phyloP scores from a whole-genome alignment of 2,329 filamentous ascomycete genomes.

The Diatrype stigma region DNA sequence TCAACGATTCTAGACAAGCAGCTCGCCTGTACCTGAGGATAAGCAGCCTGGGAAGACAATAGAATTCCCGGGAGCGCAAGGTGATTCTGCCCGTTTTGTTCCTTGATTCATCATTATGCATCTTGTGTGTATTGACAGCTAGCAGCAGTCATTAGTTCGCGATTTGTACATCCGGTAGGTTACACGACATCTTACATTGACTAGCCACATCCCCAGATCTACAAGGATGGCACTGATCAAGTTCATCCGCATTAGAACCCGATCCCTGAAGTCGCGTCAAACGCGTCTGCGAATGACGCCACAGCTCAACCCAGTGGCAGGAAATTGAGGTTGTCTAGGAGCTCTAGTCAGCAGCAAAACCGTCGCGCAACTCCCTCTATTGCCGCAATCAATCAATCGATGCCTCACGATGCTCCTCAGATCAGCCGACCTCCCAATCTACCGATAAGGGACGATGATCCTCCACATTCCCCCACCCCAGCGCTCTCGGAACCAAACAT shows the following conservation, averaged over 20 bases:
- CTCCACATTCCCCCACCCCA: constrained; percentile 4
- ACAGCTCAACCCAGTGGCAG: not conserved
- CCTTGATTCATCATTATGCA: too few species aligned
- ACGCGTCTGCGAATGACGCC: constrained; percentile 11
- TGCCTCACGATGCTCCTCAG: constrained; percentile 9
- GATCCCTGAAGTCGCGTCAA: constrained; percentile 15
- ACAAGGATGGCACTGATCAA: constrained; percentile 26
- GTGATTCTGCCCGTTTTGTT: too few species aligned
- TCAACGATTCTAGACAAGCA: too few species aligned
- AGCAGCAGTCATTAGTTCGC: not conserved
- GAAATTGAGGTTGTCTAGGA: constrained; percentile 4
- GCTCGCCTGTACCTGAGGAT: too few species aligned
- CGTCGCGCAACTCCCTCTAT: constrained; percentile 4
- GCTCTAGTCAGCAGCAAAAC: constrained; percentile 4
- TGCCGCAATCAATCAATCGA: constrained; percentile 2
- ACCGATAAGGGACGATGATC: constrained; percentile 13
- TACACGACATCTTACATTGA: not conserved
- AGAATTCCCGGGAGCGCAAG: too few species aligned
- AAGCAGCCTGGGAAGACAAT: too few species aligned
- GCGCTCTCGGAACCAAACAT: constrained; percentile 29
- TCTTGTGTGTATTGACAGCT: not conserved
- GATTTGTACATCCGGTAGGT: not conserved
- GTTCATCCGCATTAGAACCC: constrained; percentile 12
- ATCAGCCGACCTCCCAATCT: constrained; percentile 6
- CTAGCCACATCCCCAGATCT: constrained; percentile 3